Base-by-base conservation (phyloP, 768 basidiomycete species). In the Lentinula edodes region DNA sequence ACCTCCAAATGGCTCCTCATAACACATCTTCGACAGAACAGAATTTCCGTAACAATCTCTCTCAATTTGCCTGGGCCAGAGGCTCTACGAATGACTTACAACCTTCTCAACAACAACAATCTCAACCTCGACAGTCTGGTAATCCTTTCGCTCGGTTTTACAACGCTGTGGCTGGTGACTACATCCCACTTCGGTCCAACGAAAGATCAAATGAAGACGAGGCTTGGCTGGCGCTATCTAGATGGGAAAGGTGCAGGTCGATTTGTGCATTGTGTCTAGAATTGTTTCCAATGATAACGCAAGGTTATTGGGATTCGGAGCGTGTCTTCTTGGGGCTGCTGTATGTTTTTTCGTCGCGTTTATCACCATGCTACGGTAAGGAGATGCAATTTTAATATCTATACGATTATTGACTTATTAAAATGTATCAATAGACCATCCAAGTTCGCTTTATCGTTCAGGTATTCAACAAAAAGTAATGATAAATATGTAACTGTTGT, bases 341-440 rank as follows among this genome's bases (percentile, higher is more conserved):
- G 91, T 94, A 2, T 99, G 97, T 76, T 97, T 98, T 79, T 86
- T 90, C 66, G 87, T 97, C 43, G 85, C 93, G 15, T 98, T 97
- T 75, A 71, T 95, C 57, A 91, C 91, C 2, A 78, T 95, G 41
- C 89, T 92, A 6, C 67, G 64, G 78, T 70, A 60, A 58, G 55
- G 61, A 45, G 45, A 53, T 45, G 38, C 51, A 7, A 16, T 66
- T 15, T 41, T 56, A 10, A 13, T 62, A 12, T 62, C 35, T 35
- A 51, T 62, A 41, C 55, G 32, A 10, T 12, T 4, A 16, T 57
- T 62, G 66, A 23, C 38, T 65, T 10, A 52, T 50, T 18, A 32
- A 1, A 2, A 2, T 54, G n/a, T 42, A n/a, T 78, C 79, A 3
- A 65, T 39, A 90, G 91, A 57, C 93, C 94, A 15, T 79, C 90